phyloP scores from a whole-genome alignment of 106 monocot genomes.

The Triglochin maritima region DNA sequence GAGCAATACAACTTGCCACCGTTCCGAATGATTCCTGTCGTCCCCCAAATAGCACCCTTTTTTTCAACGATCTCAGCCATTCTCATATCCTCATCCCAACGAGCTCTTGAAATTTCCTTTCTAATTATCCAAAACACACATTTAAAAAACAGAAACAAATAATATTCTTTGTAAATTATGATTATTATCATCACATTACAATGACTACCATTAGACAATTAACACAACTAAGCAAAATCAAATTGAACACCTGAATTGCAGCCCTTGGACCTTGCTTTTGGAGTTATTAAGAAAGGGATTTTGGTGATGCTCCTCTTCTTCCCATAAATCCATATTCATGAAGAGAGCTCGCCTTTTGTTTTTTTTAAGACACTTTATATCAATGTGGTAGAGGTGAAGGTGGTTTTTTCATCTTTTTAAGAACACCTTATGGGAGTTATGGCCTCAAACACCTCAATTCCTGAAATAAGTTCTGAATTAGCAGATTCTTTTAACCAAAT shows the following conservation, averaged over 20 bases:
- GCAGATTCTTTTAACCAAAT: no score
- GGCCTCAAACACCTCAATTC: no score
- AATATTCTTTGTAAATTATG: not conserved
- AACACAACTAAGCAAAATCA: not conserved
- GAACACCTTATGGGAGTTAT: no score
- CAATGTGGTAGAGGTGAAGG: no score
- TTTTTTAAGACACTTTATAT: no score
- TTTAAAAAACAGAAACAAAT: not conserved
- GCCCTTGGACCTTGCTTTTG: conserved; percentile 10
- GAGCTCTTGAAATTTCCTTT: conserved; percentile 53
- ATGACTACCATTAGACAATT: not conserved
- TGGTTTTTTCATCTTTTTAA: no score
- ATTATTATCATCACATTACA: not conserved
- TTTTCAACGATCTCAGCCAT: conserved; percentile 68
- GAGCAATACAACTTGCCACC: conserved; percentile 68
- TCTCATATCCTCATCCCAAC: conserved; percentile 49
- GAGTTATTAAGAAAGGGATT: conserved; percentile 42
- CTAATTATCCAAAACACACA: conserved; percentile 13
- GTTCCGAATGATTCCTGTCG: conserved; percentile 56
- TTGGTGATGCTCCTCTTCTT: conserved; percentile 41
- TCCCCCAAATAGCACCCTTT: conserved; percentile 76
- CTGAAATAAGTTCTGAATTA: no score
- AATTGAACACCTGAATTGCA: conserved; percentile 50
- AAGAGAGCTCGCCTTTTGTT: no score
- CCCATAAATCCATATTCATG: not conserved